These are phyloP conservation scores for Remersonia thermophila DNA, from an alignment of 2,329 filamentous ascomycete genomes.

Conservation along the genomic window DNA sequence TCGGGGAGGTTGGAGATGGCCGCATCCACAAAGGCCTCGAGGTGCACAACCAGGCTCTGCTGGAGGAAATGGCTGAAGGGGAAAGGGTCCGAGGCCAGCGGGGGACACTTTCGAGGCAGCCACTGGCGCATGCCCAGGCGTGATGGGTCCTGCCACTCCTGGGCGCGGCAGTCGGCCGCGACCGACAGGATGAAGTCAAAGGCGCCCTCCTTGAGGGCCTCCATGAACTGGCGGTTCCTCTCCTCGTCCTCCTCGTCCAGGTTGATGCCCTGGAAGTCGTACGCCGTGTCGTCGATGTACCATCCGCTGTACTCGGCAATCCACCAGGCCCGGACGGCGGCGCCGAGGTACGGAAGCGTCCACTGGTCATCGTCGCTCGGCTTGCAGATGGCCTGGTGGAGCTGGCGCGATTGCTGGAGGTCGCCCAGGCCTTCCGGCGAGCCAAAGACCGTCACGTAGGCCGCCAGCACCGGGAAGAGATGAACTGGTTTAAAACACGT, in stretches of 20 bases:
- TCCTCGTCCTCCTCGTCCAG: conserved; percentile 57
- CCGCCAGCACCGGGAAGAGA: conserved; percentile 66
- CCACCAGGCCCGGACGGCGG: conserved; percentile 74
- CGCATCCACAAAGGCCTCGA: conserved; percentile 80
- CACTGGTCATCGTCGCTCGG: conserved; percentile 57
- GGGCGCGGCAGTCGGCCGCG: conserved; percentile 65
- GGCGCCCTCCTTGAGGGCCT: conserved; percentile 73
- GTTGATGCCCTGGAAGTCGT: conserved; percentile 48
- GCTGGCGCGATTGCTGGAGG: conserved; percentile 54
- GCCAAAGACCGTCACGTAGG: conserved; percentile 66
- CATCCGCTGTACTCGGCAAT: conserved; percentile 85
- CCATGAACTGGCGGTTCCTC: conserved; percentile 60
- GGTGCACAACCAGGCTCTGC: conserved; percentile 58
- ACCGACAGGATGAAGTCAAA: conserved; percentile 85
- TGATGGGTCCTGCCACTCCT: conserved; percentile 80
- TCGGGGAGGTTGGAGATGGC: conserved; percentile 95
- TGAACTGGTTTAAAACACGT: conserved; percentile 44
- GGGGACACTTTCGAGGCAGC: conserved; percentile 66
- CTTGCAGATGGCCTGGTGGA: conserved; percentile 57
- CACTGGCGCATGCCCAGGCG: conserved; percentile 71
- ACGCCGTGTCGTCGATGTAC: conserved; percentile 61
- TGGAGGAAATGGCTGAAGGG: conserved; percentile 63
- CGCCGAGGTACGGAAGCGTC: conserved; percentile 63
- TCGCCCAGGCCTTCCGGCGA: conserved; percentile 60
- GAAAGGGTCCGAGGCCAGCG: conserved; percentile 54